Percentiles rank a stretch among this genome's conserved stretches.
phyloP scores from a whole-genome alignment of 768 basidiomycete genomes.

The Hysterangium stoloniferum region DNA sequence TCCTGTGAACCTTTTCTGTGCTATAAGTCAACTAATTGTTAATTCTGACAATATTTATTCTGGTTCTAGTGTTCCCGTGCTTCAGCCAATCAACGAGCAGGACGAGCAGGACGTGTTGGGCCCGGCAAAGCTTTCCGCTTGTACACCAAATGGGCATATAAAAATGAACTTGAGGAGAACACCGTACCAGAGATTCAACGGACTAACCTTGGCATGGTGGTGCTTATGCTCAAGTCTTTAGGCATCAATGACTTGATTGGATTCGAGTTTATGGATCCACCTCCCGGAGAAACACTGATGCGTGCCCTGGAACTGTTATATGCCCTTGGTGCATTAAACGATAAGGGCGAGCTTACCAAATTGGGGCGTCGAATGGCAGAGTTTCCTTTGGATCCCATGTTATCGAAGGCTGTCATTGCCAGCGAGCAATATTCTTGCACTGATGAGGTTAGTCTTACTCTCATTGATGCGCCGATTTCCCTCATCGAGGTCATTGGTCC shows the following conservation, averaged over 20 bases:
- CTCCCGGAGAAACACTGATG: conserved; percentile 96
- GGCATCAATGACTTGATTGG: conserved; percentile 98
- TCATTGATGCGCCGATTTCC: background rate
- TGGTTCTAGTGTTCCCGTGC: conserved; percentile 80
- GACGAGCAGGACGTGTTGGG: conserved; percentile 94
- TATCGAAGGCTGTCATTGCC: conserved; percentile 92
- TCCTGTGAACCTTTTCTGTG: conserved; percentile 50
- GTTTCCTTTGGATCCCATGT: conserved; percentile 97
- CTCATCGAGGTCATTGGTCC: background rate
- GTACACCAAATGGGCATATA: conserved; percentile 97
- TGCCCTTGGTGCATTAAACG: conserved; percentile 92
- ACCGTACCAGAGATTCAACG: conserved; percentile 98
- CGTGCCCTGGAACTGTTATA: conserved; percentile 89
- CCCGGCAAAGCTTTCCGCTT: conserved; percentile 98
- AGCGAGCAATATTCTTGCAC: conserved; percentile 93
- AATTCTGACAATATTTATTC: background rate
- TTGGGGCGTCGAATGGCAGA: conserved; percentile 97
- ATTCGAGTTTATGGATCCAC: conserved; percentile 98
- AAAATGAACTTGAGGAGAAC: conserved; percentile 93
- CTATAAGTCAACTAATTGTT: background rate
- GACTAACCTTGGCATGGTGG: conserved; percentile 95
- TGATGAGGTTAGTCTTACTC: conserved; percentile 66
- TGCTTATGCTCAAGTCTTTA: conserved; percentile 88
- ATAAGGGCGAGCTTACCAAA: conserved; percentile 94
- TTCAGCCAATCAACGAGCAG: conserved; percentile 94